phyloP scores from a whole-genome alignment of 352 stramenopile genomes.

The Pythium graminicola region DNA sequence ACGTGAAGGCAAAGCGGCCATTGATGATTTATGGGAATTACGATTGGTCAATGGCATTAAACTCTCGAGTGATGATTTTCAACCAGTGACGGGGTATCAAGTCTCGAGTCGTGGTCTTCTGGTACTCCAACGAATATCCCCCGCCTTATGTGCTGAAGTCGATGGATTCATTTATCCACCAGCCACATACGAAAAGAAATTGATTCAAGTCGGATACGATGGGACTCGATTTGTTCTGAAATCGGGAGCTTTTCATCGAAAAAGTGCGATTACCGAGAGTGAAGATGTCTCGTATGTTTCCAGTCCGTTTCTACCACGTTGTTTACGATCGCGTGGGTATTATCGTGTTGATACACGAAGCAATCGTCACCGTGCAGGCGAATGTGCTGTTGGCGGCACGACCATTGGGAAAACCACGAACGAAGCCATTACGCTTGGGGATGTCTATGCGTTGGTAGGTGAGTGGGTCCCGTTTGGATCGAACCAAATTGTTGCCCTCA shows the following conservation, averaged over 20 bases:
- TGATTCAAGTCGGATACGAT: constrained; percentile 50
- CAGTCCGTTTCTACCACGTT: constrained; percentile 92
- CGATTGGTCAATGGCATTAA: constrained; percentile 61
- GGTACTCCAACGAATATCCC: constrained; percentile 36
- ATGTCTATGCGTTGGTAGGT: constrained; percentile 91
- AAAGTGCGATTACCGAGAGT: constrained; percentile 92
- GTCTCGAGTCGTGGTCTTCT: constrained; percentile 42
- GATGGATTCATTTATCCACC: constrained; percentile 55
- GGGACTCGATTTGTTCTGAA: constrained; percentile 66
- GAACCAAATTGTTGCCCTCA: constrained; percentile 95
- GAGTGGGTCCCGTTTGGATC: constrained; percentile 97
- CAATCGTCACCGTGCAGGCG: constrained; percentile 87
- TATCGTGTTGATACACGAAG: constrained; percentile 68
- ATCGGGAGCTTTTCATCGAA: constrained; percentile 83
- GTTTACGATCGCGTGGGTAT: constrained; percentile 84
- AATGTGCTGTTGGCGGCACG: constrained; percentile 73
- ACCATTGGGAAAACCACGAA: constrained; percentile 90
- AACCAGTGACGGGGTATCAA: constrained; percentile 57
- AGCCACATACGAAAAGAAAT: constrained; percentile 44
- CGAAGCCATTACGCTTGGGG: constrained; percentile 92
- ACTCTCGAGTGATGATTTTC: constrained; percentile 55
- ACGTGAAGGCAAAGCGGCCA: constrained; percentile 56
- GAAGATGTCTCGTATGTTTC: constrained; percentile 96
- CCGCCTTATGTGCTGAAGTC: constrained; percentile 40
- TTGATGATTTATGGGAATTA: constrained; percentile 53